Conservation (phyloP, 805 yeast species). For the Wickerhamomyces bovis region DNA sequence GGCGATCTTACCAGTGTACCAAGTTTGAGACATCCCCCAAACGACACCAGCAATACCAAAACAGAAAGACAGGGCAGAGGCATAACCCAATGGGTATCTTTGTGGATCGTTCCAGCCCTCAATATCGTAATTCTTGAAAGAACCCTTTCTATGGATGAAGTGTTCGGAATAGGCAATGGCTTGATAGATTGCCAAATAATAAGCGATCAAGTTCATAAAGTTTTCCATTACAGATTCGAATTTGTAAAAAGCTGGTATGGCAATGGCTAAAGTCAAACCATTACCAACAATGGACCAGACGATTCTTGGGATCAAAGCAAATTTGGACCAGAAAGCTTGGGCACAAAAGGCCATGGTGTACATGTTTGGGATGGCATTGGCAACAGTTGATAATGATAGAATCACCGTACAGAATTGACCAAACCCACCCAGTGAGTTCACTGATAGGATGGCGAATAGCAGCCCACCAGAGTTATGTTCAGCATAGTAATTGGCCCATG, state of each 20-base stretch:
- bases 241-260: slow-evolving; percentile 79
- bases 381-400: slow-evolving; percentile 77
- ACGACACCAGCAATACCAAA: slow-evolving; percentile 83
- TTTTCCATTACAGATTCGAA: slow-evolving; percentile 69
- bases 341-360: slow-evolving; percentile 83
- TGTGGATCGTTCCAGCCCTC: slow-evolving; percentile 51
- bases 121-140: slow-evolving; percentile 54
- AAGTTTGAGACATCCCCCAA: slow-evolving; percentile 79
- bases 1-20: slow-evolving; percentile 74
- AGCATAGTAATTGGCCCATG: slow-evolving; percentile 45
- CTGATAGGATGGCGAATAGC: slow-evolving; percentile 68
- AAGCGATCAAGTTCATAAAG: slow-evolving; percentile 88
- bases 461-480: slow-evolving; percentile 71
- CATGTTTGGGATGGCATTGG: slow-evolving; percentile 90
- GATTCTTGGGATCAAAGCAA: slow-evolving; percentile 71
- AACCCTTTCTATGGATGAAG: slow-evolving; percentile 66
- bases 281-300: slow-evolving; percentile 77
- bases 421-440: slow-evolving; percentile 76
- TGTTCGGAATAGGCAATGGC: slow-evolving; percentile 74
- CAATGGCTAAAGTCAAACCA: slow-evolving; percentile 70
- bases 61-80: slow-evolving; percentile 72
- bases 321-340: slow-evolving; percentile 73
- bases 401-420: slow-evolving; percentile 87
- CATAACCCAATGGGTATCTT: slow-evolving; percentile 66
- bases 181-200: slow-evolving; percentile 83